Conservation (phyloP, 441 rosid species). For the Jatropha podagrica region DNA sequence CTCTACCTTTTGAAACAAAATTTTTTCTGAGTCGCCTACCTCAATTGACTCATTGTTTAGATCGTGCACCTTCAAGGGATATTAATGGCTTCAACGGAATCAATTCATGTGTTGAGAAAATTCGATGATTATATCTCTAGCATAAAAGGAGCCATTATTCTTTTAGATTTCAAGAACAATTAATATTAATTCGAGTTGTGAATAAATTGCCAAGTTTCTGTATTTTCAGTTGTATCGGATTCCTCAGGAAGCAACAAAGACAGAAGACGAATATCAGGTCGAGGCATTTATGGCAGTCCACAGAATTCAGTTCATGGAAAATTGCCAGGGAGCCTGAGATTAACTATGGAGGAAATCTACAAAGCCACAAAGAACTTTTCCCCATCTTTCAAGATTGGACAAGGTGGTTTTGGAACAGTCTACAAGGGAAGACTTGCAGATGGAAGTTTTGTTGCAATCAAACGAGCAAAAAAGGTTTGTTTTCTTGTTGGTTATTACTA, state of each 20-base stretch:
- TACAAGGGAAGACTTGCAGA: slow-evolving; percentile 77
- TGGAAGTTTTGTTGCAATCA: slow-evolving; percentile 75
- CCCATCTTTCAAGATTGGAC: slow-evolving; percentile 79
- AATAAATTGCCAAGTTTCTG: not conserved
- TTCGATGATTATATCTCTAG: too few species aligned
- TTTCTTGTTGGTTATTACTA: not conserved
- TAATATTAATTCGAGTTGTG: not conserved
- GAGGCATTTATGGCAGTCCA: slow-evolving; percentile 34
- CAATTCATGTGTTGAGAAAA: too few species aligned
- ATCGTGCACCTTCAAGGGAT: too few species aligned
- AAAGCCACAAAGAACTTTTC: slow-evolving; percentile 77
- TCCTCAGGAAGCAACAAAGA: slow-evolving; percentile 36
- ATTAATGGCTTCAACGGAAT: too few species aligned
- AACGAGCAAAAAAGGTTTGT: slow-evolving; percentile 86
- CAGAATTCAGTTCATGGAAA: slow-evolving; percentile 31
- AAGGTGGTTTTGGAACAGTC: slow-evolving; percentile 92
- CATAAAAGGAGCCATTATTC: too few species aligned
- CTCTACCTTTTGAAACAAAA: too few species aligned
- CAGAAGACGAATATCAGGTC: slow-evolving; percentile 43
- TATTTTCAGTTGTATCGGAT: slow-evolving; percentile 28
- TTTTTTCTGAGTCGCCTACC: too few species aligned
- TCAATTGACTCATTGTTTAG: too few species aligned
- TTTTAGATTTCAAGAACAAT: too few species aligned
- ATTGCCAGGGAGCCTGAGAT: slow-evolving; percentile 46
- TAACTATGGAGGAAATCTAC: slow-evolving; percentile 63